A percentile compares a stretch with the other conserved stretches of the same genome.
phyloP scores from a whole-genome alignment of 495 filamentous ascomycete species.

The Podospora didyma region DNA sequence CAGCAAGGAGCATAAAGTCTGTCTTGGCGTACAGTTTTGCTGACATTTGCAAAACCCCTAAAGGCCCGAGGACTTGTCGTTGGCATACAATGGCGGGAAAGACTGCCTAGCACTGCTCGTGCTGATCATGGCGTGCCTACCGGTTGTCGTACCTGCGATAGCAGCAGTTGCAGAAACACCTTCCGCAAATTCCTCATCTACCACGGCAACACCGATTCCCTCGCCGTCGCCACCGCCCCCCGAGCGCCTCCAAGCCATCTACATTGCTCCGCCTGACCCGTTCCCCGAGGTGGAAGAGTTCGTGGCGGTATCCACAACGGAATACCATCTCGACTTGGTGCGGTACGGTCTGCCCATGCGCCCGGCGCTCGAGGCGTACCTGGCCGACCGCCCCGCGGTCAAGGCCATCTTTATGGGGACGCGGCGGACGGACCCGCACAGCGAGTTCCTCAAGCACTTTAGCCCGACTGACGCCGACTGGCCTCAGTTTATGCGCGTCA shows the following conservation, averaged over 20 bases:
- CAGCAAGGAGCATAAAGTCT: too few relatives aligned
- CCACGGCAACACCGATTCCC: conserved; percentile 5
- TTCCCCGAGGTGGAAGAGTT: conserved; percentile 85
- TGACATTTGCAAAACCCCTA: not conserved
- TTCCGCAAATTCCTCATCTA: not conserved
- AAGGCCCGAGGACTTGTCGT: conserved; percentile 72
- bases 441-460: conserved; percentile 70
- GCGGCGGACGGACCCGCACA: conserved; percentile 86
- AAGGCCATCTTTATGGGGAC: conserved; percentile 92
- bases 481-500: conserved; percentile 88
- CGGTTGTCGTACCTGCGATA: conserved; percentile 25
- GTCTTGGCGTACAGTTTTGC: not conserved
- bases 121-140: conserved; percentile 72
- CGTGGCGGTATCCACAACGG: conserved; percentile 55
- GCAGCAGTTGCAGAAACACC: not conserved
- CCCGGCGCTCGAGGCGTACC: conserved; percentile 71
- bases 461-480: conserved; percentile 84
- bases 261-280: conserved; percentile 75
- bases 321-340: conserved; percentile 73
- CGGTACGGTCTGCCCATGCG: conserved; percentile 78
- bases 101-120: conserved; percentile 95
- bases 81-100: conserved; percentile 98
- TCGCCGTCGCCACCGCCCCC: conserved; percentile 11
- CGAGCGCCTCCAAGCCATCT: conserved; percentile 70
- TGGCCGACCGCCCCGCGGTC: conserved; percentile 56